phyloP scores from a whole-genome alignment of 768 basidiomycete genomes.

The Leucocoprinus sp. region DNA sequence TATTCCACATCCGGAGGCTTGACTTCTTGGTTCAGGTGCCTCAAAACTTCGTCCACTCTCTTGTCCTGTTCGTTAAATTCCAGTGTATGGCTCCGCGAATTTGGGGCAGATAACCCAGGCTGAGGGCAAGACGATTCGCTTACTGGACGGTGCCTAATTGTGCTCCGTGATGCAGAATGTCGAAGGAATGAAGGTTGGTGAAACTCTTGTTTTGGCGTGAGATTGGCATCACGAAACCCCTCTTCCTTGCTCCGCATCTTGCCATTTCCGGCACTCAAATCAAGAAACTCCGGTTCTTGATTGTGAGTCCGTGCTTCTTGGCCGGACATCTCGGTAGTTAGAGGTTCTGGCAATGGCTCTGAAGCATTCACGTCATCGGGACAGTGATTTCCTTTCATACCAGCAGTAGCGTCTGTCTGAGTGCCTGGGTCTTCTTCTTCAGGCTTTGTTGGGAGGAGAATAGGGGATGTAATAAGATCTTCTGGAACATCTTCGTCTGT shows the following conservation, averaged over 20 bases:
- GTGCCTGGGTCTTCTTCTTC: conserved; percentile 22
- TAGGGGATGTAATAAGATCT: conserved; percentile 88
- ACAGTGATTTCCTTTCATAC: conserved; percentile 18
- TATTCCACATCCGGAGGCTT: conserved; percentile 55
- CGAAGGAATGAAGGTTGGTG: conserved; percentile 21
- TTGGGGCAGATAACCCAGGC: conserved; percentile 23
- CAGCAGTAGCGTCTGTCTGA: conserved; percentile 21
- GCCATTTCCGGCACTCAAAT: conserved; percentile 53
- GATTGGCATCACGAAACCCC: conserved; percentile 13
- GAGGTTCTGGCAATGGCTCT: conserved; percentile 3
- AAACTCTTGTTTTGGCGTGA: conserved; percentile 26
- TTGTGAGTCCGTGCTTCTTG: conserved; percentile 13
- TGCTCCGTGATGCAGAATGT: conserved; percentile 23
- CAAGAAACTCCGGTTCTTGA: conserved; percentile 75
- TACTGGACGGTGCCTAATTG: conserved; percentile 19
- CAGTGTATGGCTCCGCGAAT: conserved; percentile 20
- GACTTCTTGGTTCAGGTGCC: conserved; percentile 30
- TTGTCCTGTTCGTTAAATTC: conserved; percentile 32
- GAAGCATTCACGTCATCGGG: conserved; percentile 9
- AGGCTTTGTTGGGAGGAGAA: conserved; percentile 60
- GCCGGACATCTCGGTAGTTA: conserved; percentile 14
- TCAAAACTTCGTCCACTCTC: conserved; percentile 44
- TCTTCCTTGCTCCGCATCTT: conserved; percentile 17
- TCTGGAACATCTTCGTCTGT: conserved; percentile 91
- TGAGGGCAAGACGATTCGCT: neutral